phyloP scores from a whole-genome alignment of 75 land plant genomes.

The Pinus albicaulis region DNA sequence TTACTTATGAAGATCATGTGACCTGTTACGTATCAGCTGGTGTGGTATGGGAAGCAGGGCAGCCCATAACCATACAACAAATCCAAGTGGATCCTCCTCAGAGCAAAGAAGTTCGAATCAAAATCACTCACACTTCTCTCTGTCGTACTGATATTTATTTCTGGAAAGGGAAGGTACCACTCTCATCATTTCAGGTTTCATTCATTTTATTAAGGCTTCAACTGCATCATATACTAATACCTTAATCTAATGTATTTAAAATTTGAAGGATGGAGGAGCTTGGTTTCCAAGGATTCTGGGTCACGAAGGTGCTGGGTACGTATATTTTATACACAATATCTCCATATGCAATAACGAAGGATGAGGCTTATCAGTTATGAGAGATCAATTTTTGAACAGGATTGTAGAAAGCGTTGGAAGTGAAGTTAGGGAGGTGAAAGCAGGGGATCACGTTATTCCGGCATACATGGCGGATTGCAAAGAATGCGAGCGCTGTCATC shows the following conservation, averaged over 20 bases:
- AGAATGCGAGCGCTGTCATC: slow-evolving; percentile 11
- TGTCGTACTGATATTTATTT: slow-evolving; percentile 37
- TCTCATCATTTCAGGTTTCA: not conserved
- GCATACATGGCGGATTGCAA: slow-evolving; percentile 7
- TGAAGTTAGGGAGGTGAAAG: slow-evolving; percentile 8
- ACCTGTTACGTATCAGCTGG: not conserved
- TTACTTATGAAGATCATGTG: not conserved
- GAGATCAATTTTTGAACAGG: not conserved
- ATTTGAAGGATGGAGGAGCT: slow-evolving; percentile 34
- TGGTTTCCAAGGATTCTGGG: slow-evolving; percentile 38
- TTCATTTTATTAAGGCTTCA: not conserved
- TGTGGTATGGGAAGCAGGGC: slow-evolving; percentile 16
- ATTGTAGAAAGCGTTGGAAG: slow-evolving; percentile 24
- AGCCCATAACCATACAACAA: slow-evolving; percentile 23
- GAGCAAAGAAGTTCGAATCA: slow-evolving; percentile 38
- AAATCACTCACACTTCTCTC: slow-evolving; percentile 34
- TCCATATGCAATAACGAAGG: not conserved
- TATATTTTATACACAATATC: not conserved
- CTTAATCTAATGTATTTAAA: not conserved
- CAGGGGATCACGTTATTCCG: slow-evolving; percentile 23
- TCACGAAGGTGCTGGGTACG: slow-evolving; percentile 40
- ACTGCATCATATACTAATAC: not conserved
- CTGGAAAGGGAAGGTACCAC: slow-evolving; percentile 17
- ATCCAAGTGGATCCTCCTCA: slow-evolving; percentile 39
- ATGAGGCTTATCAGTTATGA: not conserved